Evolutionary conservation across 2,329 filamentous ascomycete species (phyloP).

Genomic region (Knufia fluminis): DNA sequence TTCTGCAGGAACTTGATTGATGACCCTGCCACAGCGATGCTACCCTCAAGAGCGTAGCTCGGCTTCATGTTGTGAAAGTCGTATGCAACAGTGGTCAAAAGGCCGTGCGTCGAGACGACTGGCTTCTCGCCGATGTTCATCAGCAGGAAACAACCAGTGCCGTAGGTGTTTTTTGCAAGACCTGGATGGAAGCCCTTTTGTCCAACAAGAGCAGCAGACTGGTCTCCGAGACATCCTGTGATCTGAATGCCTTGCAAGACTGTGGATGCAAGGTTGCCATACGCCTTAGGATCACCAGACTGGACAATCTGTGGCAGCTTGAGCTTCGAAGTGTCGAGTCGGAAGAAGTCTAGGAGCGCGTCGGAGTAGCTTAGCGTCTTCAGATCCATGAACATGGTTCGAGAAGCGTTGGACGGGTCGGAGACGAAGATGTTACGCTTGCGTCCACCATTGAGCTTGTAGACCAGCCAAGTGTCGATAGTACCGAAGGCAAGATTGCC

Average conservation of each 20-base stretch:
- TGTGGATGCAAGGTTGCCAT: constrained; percentile 58
- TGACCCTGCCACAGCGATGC: constrained; percentile 71
- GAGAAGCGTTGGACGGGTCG: constrained; percentile 76
- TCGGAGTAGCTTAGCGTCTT: constrained; percentile 72
- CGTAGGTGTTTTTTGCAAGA: constrained; percentile 83
- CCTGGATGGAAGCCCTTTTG: constrained; percentile 77
- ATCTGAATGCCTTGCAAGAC: constrained; percentile 62
- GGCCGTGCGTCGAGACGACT: constrained; percentile 72
- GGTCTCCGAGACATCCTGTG: constrained; percentile 77
- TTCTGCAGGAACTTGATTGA: constrained; percentile 68
- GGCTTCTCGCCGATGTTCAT: constrained; percentile 82
- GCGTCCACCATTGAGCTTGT: constrained; percentile 64
- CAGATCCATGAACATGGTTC: constrained; percentile 93
- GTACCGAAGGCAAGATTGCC: constrained; percentile 74
- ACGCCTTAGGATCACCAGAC: constrained; percentile 65
- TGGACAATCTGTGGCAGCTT: constrained; percentile 73
- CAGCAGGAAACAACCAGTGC: constrained; percentile 79
- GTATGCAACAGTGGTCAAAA: constrained; percentile 80
- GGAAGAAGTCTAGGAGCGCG: constrained; percentile 67
- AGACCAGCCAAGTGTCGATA: constrained; percentile 80
- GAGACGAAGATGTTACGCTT: constrained; percentile 65
- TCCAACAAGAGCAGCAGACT: constrained; percentile 76
- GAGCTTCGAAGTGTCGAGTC: constrained; percentile 62
- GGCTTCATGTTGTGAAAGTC: constrained; percentile 62
- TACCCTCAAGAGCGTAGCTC: constrained; percentile 75